Conservation (phyloP, 208 protist genomes). For the Balamuthia mandrillaris region DNA sequence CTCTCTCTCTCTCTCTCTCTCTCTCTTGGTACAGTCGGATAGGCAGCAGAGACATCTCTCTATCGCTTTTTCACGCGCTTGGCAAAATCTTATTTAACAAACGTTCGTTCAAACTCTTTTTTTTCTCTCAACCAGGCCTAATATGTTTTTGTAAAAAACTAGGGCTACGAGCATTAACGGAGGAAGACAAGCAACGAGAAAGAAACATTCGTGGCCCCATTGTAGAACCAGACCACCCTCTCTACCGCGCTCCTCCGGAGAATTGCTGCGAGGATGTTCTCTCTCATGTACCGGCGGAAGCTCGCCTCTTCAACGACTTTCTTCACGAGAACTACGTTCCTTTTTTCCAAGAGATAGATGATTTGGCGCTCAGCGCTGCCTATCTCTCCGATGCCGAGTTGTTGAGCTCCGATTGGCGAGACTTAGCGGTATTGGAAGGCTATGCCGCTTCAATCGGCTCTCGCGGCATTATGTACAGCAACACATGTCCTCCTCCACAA, state of each 20-base stretch:
- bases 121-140: neutral
- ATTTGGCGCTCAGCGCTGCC: neutral
- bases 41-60: neutral
- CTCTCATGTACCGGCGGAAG: neutral
- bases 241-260: neutral
- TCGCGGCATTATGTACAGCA: neutral
- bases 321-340: neutral
- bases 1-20: no score
- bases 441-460: neutral
- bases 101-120: neutral
- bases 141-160: neutral
- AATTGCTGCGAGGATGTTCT: neutral
- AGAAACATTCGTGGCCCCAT: neutral
- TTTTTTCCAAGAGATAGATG: neutral
- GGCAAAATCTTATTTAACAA: neutral
- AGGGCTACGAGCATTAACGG: neutral
- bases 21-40: no score
- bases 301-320: neutral
- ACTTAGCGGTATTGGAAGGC: neutral
- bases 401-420: neutral
- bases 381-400: conserved; percentile 6
- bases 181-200: neutral
- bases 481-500: neutral
- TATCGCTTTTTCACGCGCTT: conserved; percentile 1
- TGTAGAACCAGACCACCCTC: neutral